phyloP scores from a whole-genome alignment of 2,329 filamentous ascomycete genomes.

The Fusarium sp. region DNA sequence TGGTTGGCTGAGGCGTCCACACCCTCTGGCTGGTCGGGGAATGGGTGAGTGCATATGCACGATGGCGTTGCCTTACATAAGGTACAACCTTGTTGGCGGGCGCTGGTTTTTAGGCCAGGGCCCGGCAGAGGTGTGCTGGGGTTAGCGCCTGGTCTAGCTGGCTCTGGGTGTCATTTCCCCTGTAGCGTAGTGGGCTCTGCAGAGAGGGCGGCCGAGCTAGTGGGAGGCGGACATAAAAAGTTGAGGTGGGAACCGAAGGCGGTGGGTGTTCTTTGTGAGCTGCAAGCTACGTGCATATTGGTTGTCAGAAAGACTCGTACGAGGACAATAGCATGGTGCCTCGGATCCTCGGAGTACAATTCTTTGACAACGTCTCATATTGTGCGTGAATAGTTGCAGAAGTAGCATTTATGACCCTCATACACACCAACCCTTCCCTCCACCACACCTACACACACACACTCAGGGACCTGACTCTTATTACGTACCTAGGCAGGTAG shows the following conservation, averaged over 20 bases:
- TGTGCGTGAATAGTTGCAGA: background rate
- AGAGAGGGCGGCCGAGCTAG: conserved; percentile 22
- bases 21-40: conserved; percentile 6
- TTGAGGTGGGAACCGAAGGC: background rate
- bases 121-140: conserved; percentile 1
- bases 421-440: background rate
- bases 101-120: conserved; percentile 16
- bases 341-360: background rate
- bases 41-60: conserved; percentile 28
- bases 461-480: background rate
- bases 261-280: background rate
- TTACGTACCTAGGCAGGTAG: background rate
- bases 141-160: conserved; percentile 18
- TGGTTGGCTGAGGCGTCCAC: conserved; percentile 16
- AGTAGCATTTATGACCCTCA: background rate
- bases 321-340: background rate
- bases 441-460: background rate
- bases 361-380: background rate
- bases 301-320: background rate
- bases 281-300: background rate
- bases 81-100: conserved; percentile 15
- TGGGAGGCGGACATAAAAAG: background rate
- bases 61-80: conserved; percentile 37
- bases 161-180: conserved; percentile 34
- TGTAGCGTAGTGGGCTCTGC: conserved; percentile 24